Conservation (phyloP, 257 asterid genomes). For the Pogostemon cablin region DNA sequence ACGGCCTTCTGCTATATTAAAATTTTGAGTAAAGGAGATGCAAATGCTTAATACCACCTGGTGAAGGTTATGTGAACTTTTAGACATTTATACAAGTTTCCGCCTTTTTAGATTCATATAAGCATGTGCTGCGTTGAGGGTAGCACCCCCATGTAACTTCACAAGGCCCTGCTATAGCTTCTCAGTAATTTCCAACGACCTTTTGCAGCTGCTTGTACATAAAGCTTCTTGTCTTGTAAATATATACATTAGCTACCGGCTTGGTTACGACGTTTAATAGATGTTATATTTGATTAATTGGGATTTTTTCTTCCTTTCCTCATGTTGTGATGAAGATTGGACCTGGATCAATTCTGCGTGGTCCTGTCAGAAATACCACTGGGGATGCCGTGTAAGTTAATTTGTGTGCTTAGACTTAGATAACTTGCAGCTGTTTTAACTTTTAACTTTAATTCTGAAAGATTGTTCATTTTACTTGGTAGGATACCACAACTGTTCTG, state of each 20-base stretch:
- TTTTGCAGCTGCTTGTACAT: slow-evolving; percentile 10
- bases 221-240: not conserved
- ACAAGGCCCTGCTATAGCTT: not conserved
- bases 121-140: slow-evolving; percentile 2
- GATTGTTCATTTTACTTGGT: slow-evolving; percentile 36
- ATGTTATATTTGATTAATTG: slow-evolving; percentile 27
- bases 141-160: not conserved
- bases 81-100: not conserved
- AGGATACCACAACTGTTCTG: slow-evolving; percentile 86
- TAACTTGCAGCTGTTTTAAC: not conserved
- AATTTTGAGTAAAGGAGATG: not conserved
- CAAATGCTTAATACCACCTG: not conserved
- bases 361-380: slow-evolving; percentile 77
- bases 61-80: slow-evolving; percentile 6
- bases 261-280: slow-evolving; percentile 4
- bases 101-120: not conserved
- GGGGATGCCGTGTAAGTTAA: slow-evolving; percentile 74
- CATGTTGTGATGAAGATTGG: slow-evolving; percentile 68
- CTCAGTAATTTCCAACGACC: slow-evolving; percentile 4
- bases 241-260: not conserved
- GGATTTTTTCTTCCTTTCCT: slow-evolving; percentile 24
- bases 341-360: slow-evolving; percentile 84
- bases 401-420: slow-evolving; percentile 7
- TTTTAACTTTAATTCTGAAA: slow-evolving; percentile 11
- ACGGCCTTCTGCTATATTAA: not conserved